phyloP scores from a whole-genome alignment of 2,329 filamentous ascomycete species.

The Hypoxylon sp. region DNA sequence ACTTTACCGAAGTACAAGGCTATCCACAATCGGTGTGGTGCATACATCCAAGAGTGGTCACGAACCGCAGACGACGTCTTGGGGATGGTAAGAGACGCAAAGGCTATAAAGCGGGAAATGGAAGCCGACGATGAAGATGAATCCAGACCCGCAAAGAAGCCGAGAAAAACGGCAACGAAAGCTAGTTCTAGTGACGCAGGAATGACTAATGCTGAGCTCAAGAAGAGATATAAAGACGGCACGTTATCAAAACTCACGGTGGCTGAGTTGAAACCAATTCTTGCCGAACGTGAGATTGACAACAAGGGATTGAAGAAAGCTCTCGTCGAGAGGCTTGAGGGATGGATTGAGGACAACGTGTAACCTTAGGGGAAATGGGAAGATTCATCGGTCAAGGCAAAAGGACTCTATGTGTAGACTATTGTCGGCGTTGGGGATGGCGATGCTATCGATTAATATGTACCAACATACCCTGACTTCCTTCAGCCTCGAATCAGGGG shows the following conservation, averaged over 20 bases:
- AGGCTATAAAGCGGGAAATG: slow-evolving; percentile 67
- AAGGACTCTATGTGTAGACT: slow-evolving; percentile 1
- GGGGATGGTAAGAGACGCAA: slow-evolving; percentile 55
- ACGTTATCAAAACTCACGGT: slow-evolving; percentile 69
- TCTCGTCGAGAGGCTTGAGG: slow-evolving; percentile 68
- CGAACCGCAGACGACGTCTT: slow-evolving; percentile 73
- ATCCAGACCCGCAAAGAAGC: slow-evolving; percentile 63
- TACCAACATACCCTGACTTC: not conserved
- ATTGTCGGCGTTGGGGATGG: slow-evolving; percentile 13
- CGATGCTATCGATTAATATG: not conserved
- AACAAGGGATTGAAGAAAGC: slow-evolving; percentile 68
- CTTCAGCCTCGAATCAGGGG: not conserved
- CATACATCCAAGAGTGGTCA: slow-evolving; percentile 84
- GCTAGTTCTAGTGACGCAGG: slow-evolving; percentile 53
- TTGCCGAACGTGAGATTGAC: slow-evolving; percentile 64
- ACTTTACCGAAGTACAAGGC: slow-evolving; percentile 88
- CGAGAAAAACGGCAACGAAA: slow-evolving; percentile 55
- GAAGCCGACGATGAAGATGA: slow-evolving; percentile 61
- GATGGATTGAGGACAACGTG: slow-evolving; percentile 67
- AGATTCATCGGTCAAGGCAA: slow-evolving; percentile 11
- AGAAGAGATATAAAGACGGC: slow-evolving; percentile 61
- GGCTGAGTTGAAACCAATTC: slow-evolving; percentile 65
- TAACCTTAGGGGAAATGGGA: slow-evolving; percentile 18
- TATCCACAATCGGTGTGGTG: slow-evolving; percentile 89
- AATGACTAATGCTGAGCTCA: slow-evolving; percentile 64